Conservation (phyloP, 495 filamentous ascomycete species). For the Ascobolus immersus region DNA sequence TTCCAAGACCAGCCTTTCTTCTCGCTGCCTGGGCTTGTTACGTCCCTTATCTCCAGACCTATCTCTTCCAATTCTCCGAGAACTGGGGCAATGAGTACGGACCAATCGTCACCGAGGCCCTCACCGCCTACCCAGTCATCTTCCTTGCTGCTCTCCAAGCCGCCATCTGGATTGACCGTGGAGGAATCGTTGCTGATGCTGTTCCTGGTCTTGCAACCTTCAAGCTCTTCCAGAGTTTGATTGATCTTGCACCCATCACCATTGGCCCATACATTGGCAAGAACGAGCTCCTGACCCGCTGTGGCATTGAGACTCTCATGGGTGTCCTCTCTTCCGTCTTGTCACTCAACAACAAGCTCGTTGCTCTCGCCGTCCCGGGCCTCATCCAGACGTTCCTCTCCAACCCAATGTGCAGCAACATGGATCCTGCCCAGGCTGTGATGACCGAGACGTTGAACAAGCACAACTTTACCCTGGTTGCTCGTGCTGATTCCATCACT, state of each 20-base stretch:
- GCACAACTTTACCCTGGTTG: conserved; percentile 38
- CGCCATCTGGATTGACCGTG: conserved; percentile 14
- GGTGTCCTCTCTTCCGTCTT: conserved; percentile 35
- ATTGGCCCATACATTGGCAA: conserved; percentile 33
- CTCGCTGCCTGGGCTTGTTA: conserved; percentile 46
- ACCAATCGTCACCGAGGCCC: conserved; percentile 43
- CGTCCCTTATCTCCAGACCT: conserved; percentile 44
- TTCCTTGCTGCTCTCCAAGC: conserved; percentile 38
- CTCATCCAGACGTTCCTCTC: conserved; percentile 40
- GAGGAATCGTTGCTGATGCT: conserved; percentile 6
- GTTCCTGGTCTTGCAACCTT: conserved; percentile 23
- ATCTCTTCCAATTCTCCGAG: conserved; percentile 36
- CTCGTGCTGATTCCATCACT: conserved; percentile 56
- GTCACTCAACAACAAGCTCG: conserved; percentile 39
- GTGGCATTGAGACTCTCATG: conserved; percentile 43
- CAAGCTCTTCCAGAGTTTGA: conserved; percentile 32
- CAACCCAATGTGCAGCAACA: conserved; percentile 42
- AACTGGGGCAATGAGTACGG: conserved; percentile 40
- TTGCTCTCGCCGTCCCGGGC: conserved; percentile 39
- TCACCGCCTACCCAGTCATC: conserved; percentile 51
- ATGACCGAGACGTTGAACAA: conserved; percentile 37
- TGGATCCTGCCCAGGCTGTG: conserved; percentile 15
- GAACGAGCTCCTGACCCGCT: conserved; percentile 36
- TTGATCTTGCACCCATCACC: conserved; percentile 25
- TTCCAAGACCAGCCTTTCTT: conserved; percentile 21